Evolutionary conservation across 768 basidiomycete species (phyloP).

Genomic region (Phanerochaete sordida): DNA sequence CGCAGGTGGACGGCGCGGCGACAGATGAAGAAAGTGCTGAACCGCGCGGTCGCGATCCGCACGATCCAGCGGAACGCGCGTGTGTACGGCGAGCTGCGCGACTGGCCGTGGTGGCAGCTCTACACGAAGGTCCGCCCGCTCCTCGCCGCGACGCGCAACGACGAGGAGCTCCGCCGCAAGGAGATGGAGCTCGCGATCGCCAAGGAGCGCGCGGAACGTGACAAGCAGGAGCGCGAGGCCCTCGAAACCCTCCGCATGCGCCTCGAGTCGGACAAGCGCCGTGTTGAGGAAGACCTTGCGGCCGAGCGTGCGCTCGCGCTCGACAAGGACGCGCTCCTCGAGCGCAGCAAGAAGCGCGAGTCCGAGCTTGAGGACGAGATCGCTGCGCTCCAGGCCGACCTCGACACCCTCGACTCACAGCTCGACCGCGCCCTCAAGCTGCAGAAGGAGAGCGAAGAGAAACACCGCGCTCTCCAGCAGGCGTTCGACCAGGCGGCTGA

Average conservation of each 20-base stretch:
- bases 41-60: conserved; percentile 85
- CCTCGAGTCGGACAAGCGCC: conserved; percentile 79
- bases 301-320: conserved; percentile 75
- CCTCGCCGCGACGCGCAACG: conserved; percentile 86
- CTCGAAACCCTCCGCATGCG: conserved; percentile 79
- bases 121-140: conserved; percentile 96
- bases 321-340: conserved; percentile 82
- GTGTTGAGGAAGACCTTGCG: conserved; percentile 76
- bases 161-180: conserved; percentile 88
- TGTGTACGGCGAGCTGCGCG: conserved; percentile 82
- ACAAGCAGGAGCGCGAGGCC: conserved; percentile 75
- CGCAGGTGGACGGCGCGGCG: conserved; percentile 84
- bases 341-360: conserved; percentile 84
- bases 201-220: conserved; percentile 84
- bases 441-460: conserved; percentile 79
- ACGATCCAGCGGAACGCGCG: conserved; percentile 94
- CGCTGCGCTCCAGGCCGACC: conserved; percentile 70
- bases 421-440: conserved; percentile 74
- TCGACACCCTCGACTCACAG: conserved; percentile 83
- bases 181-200: conserved; percentile 77
- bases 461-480: conserved; percentile 62
- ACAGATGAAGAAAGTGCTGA: conserved; percentile 92
- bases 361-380: conserved; percentile 85
- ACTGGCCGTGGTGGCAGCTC: conserved; percentile 99
- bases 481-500: conserved; percentile 85